Evolutionary conservation across 2,329 filamentous ascomycete species (phyloP).

Genomic region (Ascochyta lentis): DNA sequence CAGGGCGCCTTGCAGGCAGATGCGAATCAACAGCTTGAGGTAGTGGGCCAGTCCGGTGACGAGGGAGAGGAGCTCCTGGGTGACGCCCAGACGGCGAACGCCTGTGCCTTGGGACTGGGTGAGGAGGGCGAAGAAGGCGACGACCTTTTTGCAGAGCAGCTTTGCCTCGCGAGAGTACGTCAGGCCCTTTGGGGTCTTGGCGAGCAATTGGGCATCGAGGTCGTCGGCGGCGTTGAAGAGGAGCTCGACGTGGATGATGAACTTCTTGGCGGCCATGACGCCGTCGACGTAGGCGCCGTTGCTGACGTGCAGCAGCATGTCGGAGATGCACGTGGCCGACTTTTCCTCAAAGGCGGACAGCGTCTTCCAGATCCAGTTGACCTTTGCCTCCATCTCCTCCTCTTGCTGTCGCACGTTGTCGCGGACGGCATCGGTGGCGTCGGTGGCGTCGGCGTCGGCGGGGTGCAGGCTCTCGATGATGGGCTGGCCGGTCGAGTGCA

Average conservation of each 20-base stretch:
- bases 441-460: conserved; percentile 63
- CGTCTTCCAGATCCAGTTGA: conserved; percentile 97
- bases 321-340: conserved; percentile 95
- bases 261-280: conserved; percentile 91
- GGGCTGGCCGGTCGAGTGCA: conserved; percentile 58
- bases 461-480: conserved; percentile 43
- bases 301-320: conserved; percentile 98
- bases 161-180: conserved; percentile 97
- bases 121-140: conserved; percentile 93
- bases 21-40: conserved; percentile 94
- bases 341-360: conserved; percentile 97
- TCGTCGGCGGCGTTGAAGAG: conserved; percentile 88
- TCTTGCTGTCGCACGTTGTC: conserved; percentile 82
- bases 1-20: conserved; percentile 91
- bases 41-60: conserved; percentile 97
- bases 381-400: conserved; percentile 96
- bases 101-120: conserved; percentile 93
- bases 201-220: conserved; percentile 75
- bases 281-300: conserved; percentile 97
- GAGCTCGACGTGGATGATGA: conserved; percentile 95
- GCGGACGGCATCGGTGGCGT: conserved; percentile 71
- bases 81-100: conserved; percentile 91
- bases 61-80: conserved; percentile 95
- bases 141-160: conserved; percentile 98
- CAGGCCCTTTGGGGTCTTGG: conserved; percentile 77